Evolutionary conservation across 2,329 filamentous ascomycete genomes (phyloP), one percentile per base, ranked within the genome.

Genomic region (Penicillium sp.): DNA sequence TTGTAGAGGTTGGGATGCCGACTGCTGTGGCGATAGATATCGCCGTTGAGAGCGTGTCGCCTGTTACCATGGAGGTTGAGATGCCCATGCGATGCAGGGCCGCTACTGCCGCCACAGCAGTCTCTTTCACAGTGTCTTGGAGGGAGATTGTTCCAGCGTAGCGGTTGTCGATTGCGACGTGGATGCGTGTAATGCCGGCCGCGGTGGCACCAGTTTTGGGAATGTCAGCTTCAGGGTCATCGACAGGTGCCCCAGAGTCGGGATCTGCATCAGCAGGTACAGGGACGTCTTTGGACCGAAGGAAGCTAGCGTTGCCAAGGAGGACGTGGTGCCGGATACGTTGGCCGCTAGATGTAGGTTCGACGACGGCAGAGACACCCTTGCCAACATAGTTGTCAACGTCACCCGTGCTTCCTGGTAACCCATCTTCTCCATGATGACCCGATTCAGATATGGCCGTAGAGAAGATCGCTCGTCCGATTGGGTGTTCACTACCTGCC

Each of bases 401-500:
- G 31, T 95, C 85, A 48, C 87, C 88, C 34, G 95, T 78, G 57
- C 81, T 87, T 42, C 93, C 93, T 52, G 94, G 86, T 29, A 97
- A 78, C 17, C 82, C 79, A 7, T 80, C 84, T 51, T 94, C 88
- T 2, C 76, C 67, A 15, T 81, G 82, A 34, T 95, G 69, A 4
- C 82, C 82, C 8, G 96, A 81, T 64, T 91, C 81, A 2, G 79
- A 74, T 59, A 87, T 90, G 3, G 91, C 89, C 26, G 83, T 82
- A 1, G 72, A 70, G 6, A 95, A 75, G 45, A 97, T 87, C 13
- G 93, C 91, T 61, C 83, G 88, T n/a, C 90, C 93, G 49, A 97
- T 87, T 1, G 93, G 93, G 64, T 98, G 93, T 69, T 98, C 93
- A 63, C 88, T 95, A 57, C 88, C 87, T 80, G 89, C 89, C 72